phyloP scores from a whole-genome alignment of 345 rosid species.

The Pistacia integerrima region DNA sequence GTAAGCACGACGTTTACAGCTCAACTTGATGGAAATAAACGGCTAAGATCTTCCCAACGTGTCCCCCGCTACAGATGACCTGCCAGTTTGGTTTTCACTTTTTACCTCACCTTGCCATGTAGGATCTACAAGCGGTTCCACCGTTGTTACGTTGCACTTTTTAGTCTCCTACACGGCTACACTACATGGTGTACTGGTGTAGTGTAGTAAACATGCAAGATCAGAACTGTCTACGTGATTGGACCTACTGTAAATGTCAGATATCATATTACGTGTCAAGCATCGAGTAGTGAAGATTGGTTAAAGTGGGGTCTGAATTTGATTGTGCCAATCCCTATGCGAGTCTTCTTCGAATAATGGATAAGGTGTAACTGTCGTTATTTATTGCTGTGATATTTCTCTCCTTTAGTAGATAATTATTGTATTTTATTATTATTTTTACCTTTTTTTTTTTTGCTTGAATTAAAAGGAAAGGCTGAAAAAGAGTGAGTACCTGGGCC shows the following conservation, averaged over 20 bases:
- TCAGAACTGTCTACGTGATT: background rate
- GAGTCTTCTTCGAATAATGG: slow-evolving; percentile 18
- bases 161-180: too few relatives aligned
- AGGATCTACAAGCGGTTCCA: slow-evolving; percentile 26
- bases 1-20: slow-evolving; percentile 48
- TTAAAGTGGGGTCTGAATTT: slow-evolving; percentile 18
- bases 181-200: too few relatives aligned
- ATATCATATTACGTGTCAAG: slow-evolving; percentile 26
- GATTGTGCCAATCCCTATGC: slow-evolving; percentile 19
- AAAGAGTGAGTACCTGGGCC: slow-evolving; percentile 37
- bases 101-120: slow-evolving; percentile 26
- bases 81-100: slow-evolving; percentile 25
- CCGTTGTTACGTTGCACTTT: background rate
- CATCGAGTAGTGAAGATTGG: slow-evolving; percentile 16
- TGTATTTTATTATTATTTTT: too few relatives aligned
- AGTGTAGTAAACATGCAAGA: background rate
- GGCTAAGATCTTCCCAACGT: slow-evolving; percentile 35
- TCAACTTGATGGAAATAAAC: slow-evolving; percentile 25
- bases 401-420: too few relatives aligned
- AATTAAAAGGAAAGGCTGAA: slow-evolving; percentile 49
- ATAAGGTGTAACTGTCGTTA: slow-evolving; percentile 16
- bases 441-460: slow-evolving; percentile 28
- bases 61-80: slow-evolving; percentile 23
- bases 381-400: slow-evolving; percentile 2
- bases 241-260: background rate